Conservation (phyloP, 192 early-diverging fungal species). For the Coemansia sp. region DNA sequence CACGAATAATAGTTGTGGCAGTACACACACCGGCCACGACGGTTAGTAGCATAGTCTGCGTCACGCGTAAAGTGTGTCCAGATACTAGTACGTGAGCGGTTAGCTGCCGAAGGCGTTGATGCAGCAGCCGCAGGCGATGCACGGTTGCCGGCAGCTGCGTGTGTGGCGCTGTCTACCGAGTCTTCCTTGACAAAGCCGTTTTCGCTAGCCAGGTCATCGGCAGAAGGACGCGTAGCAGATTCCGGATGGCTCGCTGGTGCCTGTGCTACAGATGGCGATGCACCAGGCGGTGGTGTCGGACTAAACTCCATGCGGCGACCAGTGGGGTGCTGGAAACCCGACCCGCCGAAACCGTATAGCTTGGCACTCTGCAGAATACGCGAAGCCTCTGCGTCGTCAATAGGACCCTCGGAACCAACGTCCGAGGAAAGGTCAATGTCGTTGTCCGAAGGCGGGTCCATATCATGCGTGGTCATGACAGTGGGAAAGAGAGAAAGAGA, state of each 20-base stretch:
- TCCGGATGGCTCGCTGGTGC: too few relatives aligned
- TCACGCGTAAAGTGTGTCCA: conserved; percentile 51
- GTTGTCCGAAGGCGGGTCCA: conserved; percentile 49
- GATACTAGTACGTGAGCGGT: conserved; percentile 47
- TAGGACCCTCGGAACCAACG: conserved; percentile 25
- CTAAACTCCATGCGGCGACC: conserved; percentile 54
- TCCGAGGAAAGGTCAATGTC: conserved; percentile 51
- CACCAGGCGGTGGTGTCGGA: conserved; percentile 44
- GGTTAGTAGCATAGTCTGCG: conserved; percentile 50
- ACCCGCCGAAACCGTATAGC: conserved; percentile 28
- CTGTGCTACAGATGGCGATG: conserved; percentile 12
- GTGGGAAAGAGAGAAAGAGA: background rate
- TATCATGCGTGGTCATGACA: conserved; percentile 46
- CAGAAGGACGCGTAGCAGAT: background rate
- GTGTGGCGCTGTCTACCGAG: conserved; percentile 43
- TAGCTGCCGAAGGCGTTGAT: conserved; percentile 21
- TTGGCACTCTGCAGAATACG: conserved; percentile 28
- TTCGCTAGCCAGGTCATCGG: conserved; percentile 28
- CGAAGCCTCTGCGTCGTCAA: conserved; percentile 40
- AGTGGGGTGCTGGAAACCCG: conserved; percentile 4
- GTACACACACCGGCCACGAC: conserved; percentile 52
- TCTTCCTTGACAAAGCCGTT: conserved; percentile 30
- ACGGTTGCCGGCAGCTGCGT: conserved; percentile 13
- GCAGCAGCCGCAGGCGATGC: conserved; percentile 30
- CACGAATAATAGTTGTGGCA: conserved; percentile 55